Conservation (phyloP, 169 alveolate species). For the Plasmodium chabaudi region DNA sequence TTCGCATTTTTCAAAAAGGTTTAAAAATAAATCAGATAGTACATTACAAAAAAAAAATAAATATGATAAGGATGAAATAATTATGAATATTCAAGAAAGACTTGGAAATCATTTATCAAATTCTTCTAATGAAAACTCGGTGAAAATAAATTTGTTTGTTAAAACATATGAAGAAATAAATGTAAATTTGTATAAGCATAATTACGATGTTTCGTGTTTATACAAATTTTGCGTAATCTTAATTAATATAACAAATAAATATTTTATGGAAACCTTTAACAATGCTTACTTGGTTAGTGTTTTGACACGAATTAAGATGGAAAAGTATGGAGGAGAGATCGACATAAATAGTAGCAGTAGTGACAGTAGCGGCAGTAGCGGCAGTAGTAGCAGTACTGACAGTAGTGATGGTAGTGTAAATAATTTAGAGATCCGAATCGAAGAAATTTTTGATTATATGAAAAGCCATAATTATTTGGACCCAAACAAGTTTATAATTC, state of each 20-base stretch:
- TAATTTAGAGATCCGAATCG: neutral
- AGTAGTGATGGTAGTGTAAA: neutral
- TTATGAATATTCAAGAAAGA: too few relatives aligned
- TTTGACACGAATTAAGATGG: neutral
- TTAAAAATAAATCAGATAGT: neutral
- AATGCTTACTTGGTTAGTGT: neutral
- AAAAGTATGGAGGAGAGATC: neutral
- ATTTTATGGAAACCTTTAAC: slow-evolving; percentile 29
- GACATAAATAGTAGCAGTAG: too few relatives aligned
- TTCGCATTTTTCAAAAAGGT: neutral
- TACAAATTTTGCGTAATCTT: slow-evolving; percentile 29
- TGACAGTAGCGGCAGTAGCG: too few relatives aligned
- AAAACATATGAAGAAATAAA: slow-evolving; percentile 12
- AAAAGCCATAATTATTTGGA: slow-evolving; percentile 5
- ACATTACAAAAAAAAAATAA: neutral
- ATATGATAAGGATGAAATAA: neutral
- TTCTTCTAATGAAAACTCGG: neutral
- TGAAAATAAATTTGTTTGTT: slow-evolving; percentile 21
- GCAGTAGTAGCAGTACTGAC: too few relatives aligned
- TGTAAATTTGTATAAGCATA: slow-evolving; percentile 13
- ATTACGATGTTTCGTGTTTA: slow-evolving; percentile 9
- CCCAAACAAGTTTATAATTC: slow-evolving; percentile 15
- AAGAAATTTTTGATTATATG: slow-evolving; percentile 7
- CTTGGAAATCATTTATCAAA: neutral
- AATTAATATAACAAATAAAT: slow-evolving; percentile 26